phyloP scores from a whole-genome alignment of 257 asterid genomes.

The Penstemon davidsonii region DNA sequence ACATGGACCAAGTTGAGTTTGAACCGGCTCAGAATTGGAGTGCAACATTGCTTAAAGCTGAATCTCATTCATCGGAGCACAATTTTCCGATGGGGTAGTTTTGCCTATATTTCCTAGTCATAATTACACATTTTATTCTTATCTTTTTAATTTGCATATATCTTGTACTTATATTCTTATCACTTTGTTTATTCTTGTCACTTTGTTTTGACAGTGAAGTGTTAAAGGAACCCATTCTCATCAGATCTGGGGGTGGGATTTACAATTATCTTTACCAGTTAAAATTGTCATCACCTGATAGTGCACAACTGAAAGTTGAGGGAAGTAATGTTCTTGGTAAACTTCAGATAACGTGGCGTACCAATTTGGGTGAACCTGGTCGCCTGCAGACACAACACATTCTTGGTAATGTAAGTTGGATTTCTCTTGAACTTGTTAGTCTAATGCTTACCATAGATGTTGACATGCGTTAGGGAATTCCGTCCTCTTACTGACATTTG shows the following conservation, averaged over 20 bases:
- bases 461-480: slow-evolving; percentile 18
- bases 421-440: slow-evolving; percentile 19
- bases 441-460: slow-evolving; percentile 10
- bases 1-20: slow-evolving; percentile 98
- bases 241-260: slow-evolving; percentile 90
- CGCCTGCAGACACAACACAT: slow-evolving; percentile 96
- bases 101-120: slow-evolving; percentile 15
- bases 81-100: slow-evolving; percentile 52
- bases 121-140: background rate
- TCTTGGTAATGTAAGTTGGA: slow-evolving; percentile 87
- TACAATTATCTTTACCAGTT: slow-evolving; percentile 87
- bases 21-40: slow-evolving; percentile 92
- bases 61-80: slow-evolving; percentile 46
- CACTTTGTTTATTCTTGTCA: slow-evolving; percentile 18
- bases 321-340: slow-evolving; percentile 94
- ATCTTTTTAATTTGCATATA: slow-evolving; percentile 13
- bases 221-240: slow-evolving; percentile 72
- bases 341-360: slow-evolving; percentile 98
- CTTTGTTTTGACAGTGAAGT: slow-evolving; percentile 54
- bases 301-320: slow-evolving; percentile 62
- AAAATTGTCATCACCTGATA: slow-evolving; percentile 62
- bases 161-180: slow-evolving; percentile 20
- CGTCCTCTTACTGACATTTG: slow-evolving; percentile 14
- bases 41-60: slow-evolving; percentile 63
- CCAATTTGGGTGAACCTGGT: slow-evolving; percentile 99